Evolutionary conservation across 768 basidiomycete genomes (phyloP), one percentile per base, ranked within the genome.

Genomic region (Hygrophorus russula): DNA sequence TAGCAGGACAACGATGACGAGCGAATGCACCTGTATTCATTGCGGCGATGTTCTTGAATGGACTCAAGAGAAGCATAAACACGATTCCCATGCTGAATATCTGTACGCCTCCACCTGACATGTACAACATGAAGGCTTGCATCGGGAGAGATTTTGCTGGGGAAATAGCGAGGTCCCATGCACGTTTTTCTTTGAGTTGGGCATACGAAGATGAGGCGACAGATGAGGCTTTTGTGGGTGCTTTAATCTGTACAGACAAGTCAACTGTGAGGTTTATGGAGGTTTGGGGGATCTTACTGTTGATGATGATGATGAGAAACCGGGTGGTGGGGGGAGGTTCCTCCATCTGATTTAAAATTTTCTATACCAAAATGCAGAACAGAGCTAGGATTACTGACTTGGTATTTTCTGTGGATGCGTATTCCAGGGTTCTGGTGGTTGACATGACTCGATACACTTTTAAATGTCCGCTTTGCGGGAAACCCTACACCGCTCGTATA

Each of bases 71-170:
- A 10, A 97, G 72, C 88, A 93, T 92, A 56, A 90, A 82, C 15
- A 97, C 84, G 59, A 92, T 93, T 28, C 93, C 91, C 69, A 97
- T 89, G 63, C 90, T 93, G 61, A 97, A 96, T 34, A 97, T 83
- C 62, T 97, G 93, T 11, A 97, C 84, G 39, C 90, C 89, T 10
- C 89, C 82, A 29, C 93, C 93, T 15, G 91, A 93, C 86, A 97
- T 94, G 74, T 97, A 97, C 28, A 97, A 71, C 93, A 97, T 97
- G 66, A 97, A 85, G 4, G 83, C 90, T 56, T 97, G 91, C 93
- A 96, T 96, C 3, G 92, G 92, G 19, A 97, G 71, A 11, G 80
- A 78, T 62, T 97, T 96, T 28, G 86, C 88, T 1, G 92, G 92
- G 3, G 76, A 67, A 39, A 81, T 73, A 31, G 89, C 89, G 33